Evolutionary conservation across 345 rosid genomes (phyloP), one percentile per base, ranked within the genome.

Genomic region (Camelina sativa): DNA sequence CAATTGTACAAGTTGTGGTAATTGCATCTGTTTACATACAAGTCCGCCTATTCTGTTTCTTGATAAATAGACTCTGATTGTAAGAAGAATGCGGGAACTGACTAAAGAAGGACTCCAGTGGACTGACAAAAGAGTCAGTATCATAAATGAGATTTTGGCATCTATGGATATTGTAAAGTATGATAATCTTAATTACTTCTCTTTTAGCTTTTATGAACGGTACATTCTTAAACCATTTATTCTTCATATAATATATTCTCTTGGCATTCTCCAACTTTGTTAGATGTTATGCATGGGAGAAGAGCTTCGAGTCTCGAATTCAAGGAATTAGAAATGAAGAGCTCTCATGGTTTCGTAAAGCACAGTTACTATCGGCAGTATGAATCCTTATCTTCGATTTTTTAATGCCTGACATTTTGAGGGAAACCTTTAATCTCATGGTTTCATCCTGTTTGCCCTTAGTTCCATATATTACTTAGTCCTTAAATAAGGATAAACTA

Each of bases 281-380:
- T 80, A 95, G 99, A 80, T 90, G 96, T 71, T 95, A 92, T 83
- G 96, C 97, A 34, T 95, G 99, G 99, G 99, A 95, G 77, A 83
- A 79, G 78, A 95, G 97, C 82, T 92, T 95, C 79, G 97, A 89
- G 78, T 74, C 84, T 61, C 86, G 91, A 73, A 85, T 92, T 74
- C 85, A 86, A 77, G 84, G 72, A 43, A 85, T 90, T 50, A 85
- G 97, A 47, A 71, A 75, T 71, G 93, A 90, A 62, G 99, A 95
- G 72, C 85, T 95, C 47, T 87, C 88, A 71, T 92, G 99, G 97
- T 89, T 90, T 80, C 91, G 92, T 11, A 88, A 82, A 83, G 97
- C 97, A 22, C 92, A 91, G 60, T 72, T 90, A 38, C 79, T 95
- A 48, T 85, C 93, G 66, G 90, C 97, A 70, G 99, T 95, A 89